Evolutionary conservation across 352 stramenopile genomes (phyloP).

Genomic region (Globisporangium nunn): DNA sequence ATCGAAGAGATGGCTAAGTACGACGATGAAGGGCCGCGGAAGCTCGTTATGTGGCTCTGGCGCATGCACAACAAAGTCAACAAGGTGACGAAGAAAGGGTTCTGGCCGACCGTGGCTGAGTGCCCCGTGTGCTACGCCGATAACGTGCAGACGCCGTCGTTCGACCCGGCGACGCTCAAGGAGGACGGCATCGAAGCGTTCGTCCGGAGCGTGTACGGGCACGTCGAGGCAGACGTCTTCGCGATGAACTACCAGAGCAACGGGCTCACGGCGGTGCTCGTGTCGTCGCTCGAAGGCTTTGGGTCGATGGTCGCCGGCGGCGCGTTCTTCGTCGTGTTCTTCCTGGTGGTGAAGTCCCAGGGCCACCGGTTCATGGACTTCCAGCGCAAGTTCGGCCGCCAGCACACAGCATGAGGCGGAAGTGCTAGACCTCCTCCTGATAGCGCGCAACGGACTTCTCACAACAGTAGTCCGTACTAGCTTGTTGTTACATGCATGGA

Average conservation of each 20-base stretch:
- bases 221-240: conserved; percentile 42
- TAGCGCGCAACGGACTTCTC: background rate
- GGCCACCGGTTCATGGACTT: conserved; percentile 13
- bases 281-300: conserved; percentile 32
- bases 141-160: conserved; percentile 30
- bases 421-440: too few relatives aligned
- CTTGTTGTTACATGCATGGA: too few relatives aligned
- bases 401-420: conserved; percentile 12
- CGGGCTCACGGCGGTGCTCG: conserved; percentile 25
- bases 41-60: conserved; percentile 71
- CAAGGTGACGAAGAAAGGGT: conserved; percentile 53
- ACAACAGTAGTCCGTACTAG: too few relatives aligned
- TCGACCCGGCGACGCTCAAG: conserved; percentile 37
- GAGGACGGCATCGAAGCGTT: conserved; percentile 51
- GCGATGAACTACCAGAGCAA: conserved; percentile 41
- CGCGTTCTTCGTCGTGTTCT: conserved; percentile 10
- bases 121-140: conserved; percentile 62
- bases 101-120: conserved; percentile 48
- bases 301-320: conserved; percentile 12
- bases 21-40: conserved; percentile 30
- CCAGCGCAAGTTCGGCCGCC: conserved; percentile 13
- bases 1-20: conserved; percentile 33
- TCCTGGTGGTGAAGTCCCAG: conserved; percentile 20
- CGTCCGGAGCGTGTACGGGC: conserved; percentile 41
- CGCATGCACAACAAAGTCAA: conserved; percentile 84